Conservation (phyloP, 164 flowering plant genomes). For the Saururus chinensis region DNA sequence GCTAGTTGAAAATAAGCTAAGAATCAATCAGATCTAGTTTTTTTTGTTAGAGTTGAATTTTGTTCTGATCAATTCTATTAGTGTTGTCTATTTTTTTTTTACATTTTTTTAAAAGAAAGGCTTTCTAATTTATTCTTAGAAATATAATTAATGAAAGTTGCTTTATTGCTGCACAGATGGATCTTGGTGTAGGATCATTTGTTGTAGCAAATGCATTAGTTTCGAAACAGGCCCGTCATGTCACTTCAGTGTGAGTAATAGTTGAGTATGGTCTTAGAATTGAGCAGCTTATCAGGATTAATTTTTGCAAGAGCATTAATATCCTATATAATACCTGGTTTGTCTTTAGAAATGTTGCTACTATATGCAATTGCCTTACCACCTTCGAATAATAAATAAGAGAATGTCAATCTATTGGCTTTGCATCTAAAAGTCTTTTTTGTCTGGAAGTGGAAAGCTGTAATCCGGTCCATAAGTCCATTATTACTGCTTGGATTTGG, state of each 20-base stretch:
- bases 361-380: neutral
- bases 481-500: constrained; percentile 65
- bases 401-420: too few species aligned
- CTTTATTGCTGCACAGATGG: constrained; percentile 51
- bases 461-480: constrained; percentile 55
- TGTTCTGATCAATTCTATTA: too few species aligned
- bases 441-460: constrained; percentile 49
- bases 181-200: constrained; percentile 93
- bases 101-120: neutral
- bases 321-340: too few species aligned
- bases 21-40: too few species aligned
- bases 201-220: constrained; percentile 75
- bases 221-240: constrained; percentile 79
- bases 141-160: neutral
- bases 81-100: neutral
- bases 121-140: neutral
- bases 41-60: too few species aligned
- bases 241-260: constrained; percentile 37
- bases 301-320: too few species aligned
- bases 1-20: too few species aligned
- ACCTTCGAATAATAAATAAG: too few species aligned
- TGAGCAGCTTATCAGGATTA: neutral
- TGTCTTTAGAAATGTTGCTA: neutral
- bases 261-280: neutral
- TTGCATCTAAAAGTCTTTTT: neutral